A percentile compares a stretch with the other conserved stretches of the same genome.
These are phyloP conservation scores for Acacia pycnantha DNA, from an alignment of 331 rosid genomes.

Conservation along the genomic window DNA sequence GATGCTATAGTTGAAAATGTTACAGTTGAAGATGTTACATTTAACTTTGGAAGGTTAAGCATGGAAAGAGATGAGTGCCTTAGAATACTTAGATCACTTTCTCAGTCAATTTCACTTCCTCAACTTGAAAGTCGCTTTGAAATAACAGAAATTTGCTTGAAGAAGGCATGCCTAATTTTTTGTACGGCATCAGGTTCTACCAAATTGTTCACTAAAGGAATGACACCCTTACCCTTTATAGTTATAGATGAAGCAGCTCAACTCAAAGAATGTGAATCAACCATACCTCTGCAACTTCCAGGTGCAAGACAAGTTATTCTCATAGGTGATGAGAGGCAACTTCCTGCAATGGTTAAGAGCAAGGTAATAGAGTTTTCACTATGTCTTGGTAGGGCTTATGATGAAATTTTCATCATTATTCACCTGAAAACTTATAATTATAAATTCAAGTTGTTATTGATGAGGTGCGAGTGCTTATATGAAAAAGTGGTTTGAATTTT, in stretches of 20 bases:
- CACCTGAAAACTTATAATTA: background rate
- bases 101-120: background rate
- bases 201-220: background rate
- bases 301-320: background rate
- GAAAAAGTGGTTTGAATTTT: background rate
- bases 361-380: constrained; percentile 34
- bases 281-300: background rate
- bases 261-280: background rate
- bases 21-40: background rate
- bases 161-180: background rate
- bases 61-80: background rate
- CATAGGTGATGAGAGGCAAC: constrained; percentile 31
- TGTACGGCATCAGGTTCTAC: background rate
- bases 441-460: background rate
- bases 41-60: background rate
- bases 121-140: background rate
- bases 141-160: background rate
- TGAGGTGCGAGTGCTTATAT: background rate
- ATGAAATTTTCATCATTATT: background rate
- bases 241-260: background rate
- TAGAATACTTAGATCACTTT: background rate
- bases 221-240: background rate
- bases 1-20: too few relatives aligned
- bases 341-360: constrained; percentile 62
- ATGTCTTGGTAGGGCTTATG: background rate